A percentile compares a stretch with the other conserved stretches of the same genome.
Evolutionary conservation across 768 basidiomycete species (phyloP).

Genomic region (Amanita rubescens): DNA sequence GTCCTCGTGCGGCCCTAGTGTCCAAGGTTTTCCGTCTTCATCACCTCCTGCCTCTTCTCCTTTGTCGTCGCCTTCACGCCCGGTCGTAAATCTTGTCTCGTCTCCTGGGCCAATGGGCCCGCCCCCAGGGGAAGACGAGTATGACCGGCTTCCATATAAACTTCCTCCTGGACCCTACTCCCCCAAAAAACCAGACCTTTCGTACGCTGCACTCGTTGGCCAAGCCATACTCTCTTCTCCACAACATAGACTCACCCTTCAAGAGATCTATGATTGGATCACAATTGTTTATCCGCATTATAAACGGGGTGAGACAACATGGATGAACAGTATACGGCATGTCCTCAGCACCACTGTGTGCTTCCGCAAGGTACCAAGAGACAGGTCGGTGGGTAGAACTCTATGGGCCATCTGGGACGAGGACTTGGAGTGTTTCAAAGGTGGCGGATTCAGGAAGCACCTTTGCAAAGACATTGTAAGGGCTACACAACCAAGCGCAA

Average conservation of each 20-base stretch:
- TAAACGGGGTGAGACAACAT: conserved; percentile 87
- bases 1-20: conserved; percentile 26
- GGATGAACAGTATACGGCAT: conserved; percentile 99
- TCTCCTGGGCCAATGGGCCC: conserved; percentile 75
- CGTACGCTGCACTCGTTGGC: conserved; percentile 94
- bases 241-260: conserved; percentile 78
- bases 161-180: conserved; percentile 85
- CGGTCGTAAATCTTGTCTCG: conserved; percentile 69
- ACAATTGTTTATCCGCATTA: conserved; percentile 91
- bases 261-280: conserved; percentile 96
- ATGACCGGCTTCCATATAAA: conserved; percentile 60
- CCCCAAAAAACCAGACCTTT: conserved; percentile 70
- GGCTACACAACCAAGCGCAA: conserved; percentile 21
- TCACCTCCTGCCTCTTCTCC: conserved; percentile 52
- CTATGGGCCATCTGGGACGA: conserved; percentile 85
- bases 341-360: conserved; percentile 88
- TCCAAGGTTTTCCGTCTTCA: conserved; percentile 50
- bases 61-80: conserved; percentile 52
- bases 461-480: conserved; percentile 42
- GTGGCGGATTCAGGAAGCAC: conserved; percentile 73
- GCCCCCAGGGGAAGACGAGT: conserved; percentile 55
- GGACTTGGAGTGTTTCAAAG: conserved; percentile 75
- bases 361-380: conserved; percentile 80
- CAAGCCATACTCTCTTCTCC: conserved; percentile 87
- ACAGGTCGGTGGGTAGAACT: conserved; percentile 72